Percentiles rank a stretch among this genome's conserved stretches.
These are phyloP conservation scores for Aspergillus spinulosporus DNA, from an alignment of 2,329 filamentous ascomycete species.

Conservation along the genomic window DNA sequence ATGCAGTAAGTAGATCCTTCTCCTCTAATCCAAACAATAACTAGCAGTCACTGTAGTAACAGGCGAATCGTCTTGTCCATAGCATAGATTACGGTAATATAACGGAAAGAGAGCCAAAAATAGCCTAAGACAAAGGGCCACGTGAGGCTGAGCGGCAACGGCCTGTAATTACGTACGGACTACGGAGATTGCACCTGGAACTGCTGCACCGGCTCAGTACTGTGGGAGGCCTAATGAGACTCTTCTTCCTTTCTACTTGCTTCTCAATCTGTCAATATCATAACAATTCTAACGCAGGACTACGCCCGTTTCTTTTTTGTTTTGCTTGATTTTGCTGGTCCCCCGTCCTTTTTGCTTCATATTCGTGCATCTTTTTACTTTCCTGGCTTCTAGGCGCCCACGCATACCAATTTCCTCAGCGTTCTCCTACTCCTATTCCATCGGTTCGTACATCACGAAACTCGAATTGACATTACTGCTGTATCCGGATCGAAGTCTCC, in stretches of 20 bases:
- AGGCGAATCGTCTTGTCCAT: not conserved
- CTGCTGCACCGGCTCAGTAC: constrained; percentile 3
- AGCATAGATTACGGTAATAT: constrained; percentile 16
- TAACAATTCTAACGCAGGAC: constrained; percentile 2
- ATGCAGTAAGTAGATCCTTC: not conserved
- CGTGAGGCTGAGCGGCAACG: constrained; percentile 24
- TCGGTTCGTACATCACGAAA: constrained; percentile 14
- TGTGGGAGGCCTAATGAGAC: constrained; percentile 5
- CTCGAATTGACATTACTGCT: constrained; percentile 13
- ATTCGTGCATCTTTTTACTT: constrained; percentile 1
- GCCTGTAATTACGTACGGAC: constrained; percentile 16
- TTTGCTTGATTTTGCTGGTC: not conserved
- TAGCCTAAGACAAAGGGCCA: constrained; percentile 20
- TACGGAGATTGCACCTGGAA: constrained; percentile 3
- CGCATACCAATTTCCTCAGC: constrained; percentile 16
- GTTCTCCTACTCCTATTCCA: constrained; percentile 13
- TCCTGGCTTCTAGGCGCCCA: constrained; percentile 20
- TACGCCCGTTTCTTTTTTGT: constrained; percentile 3
- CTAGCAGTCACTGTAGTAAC: not conserved
- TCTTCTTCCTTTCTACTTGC: constrained; percentile 16
- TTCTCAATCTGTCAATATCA: constrained; percentile 9
- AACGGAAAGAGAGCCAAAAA: constrained; percentile 19
- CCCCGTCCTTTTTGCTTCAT: constrained; percentile 5
- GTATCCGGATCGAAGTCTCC: constrained; percentile 17
- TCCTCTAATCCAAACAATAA: not conserved